Evolutionary conservation across 2,329 filamentous ascomycete genomes (phyloP).

Genomic region (Ophiostoma sp.): DNA sequence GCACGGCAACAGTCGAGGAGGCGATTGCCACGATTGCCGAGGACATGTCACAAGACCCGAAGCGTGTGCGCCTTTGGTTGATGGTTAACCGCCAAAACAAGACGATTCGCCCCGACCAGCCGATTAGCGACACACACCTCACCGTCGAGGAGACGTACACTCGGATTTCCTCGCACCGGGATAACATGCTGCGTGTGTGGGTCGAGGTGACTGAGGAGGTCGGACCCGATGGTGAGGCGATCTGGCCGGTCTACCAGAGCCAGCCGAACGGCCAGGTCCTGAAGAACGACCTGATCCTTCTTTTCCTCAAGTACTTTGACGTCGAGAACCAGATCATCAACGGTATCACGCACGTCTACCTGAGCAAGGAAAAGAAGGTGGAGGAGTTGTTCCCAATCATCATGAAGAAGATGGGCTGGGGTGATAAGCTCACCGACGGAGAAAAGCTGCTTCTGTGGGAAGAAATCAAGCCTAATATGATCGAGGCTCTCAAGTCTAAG

Average conservation of each 20-base stretch:
- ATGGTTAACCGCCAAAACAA: constrained; percentile 99
- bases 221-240: constrained; percentile 64
- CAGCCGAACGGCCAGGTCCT: constrained; percentile 58
- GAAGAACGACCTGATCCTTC: constrained; percentile 68
- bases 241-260: constrained; percentile 67
- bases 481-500: constrained; percentile 90
- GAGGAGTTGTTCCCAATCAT: constrained; percentile 79
- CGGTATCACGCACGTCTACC: constrained; percentile 82
- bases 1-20: constrained; percentile 73
- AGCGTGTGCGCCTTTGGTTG: constrained; percentile 80
- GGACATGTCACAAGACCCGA: constrained; percentile 67
- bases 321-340: constrained; percentile 70
- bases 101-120: constrained; percentile 86
- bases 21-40: constrained; percentile 70
- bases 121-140: constrained; percentile 74
- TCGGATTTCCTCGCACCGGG: constrained; percentile 57
- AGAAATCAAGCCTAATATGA: constrained; percentile 98
- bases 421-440: constrained; percentile 65
- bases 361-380: constrained; percentile 83
- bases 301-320: constrained; percentile 94
- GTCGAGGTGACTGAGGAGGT: constrained; percentile 74
- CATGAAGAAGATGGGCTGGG: constrained; percentile 81
- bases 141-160: constrained; percentile 70
- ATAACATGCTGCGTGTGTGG: constrained; percentile 81
- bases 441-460: constrained; percentile 75